Percentiles rank a stretch among this genome's conserved stretches.
Evolutionary conservation across 148 eudicot genomes (phyloP).

Genomic region (Vaccinium corymbosum): DNA sequence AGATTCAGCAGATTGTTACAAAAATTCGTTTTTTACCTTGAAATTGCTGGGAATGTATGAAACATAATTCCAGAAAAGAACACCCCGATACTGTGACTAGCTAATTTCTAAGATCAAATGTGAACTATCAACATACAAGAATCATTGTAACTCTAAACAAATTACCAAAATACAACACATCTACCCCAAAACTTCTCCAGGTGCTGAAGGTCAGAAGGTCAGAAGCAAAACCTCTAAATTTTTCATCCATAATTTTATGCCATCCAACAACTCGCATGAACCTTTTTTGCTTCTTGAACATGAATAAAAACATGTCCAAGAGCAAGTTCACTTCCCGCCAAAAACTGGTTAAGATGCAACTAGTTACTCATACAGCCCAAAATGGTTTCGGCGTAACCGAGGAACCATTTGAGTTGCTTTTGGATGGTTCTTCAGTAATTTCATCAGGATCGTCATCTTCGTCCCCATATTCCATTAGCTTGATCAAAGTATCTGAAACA

Average conservation of each 20-base stretch:
- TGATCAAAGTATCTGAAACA: constrained; percentile 73
- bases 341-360: constrained; percentile 1
- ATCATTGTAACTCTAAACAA: neutral
- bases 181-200: constrained; percentile 7
- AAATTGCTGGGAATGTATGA: neutral
- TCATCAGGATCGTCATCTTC: constrained; percentile 54
- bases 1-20: neutral
- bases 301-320: neutral
- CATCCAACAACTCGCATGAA: neutral
- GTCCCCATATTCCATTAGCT: constrained; percentile 88
- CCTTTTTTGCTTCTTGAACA: neutral
- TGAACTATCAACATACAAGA: neutral
- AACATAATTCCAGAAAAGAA: neutral
- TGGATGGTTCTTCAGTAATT: constrained; percentile 17
- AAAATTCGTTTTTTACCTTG: neutral
- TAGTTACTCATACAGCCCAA: constrained; percentile 55
- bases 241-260: neutral
- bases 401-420: constrained; percentile 26
- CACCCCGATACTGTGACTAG: neutral
- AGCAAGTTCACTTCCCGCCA: neutral
- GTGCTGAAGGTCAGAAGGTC: neutral
- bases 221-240: neutral
- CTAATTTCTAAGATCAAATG: neutral
- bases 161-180: neutral
- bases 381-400: constrained; percentile 50